Evolutionary conservation across 495 filamentous ascomycete species (phyloP).

Genomic region (Xylaria curta): DNA sequence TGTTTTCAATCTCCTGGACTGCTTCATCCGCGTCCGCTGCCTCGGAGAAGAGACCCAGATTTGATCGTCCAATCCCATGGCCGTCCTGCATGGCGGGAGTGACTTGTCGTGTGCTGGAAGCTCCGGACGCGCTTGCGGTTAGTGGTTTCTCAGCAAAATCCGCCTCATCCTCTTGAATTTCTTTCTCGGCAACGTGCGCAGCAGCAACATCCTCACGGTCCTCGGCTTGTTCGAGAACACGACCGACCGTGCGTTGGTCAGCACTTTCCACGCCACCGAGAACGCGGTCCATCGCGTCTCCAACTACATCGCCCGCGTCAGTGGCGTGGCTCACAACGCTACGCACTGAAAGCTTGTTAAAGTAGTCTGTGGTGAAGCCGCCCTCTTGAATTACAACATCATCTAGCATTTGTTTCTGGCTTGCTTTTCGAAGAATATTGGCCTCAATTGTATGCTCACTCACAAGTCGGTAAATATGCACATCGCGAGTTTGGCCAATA

Average conservation of each 20-base stretch:
- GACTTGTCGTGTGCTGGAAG: conserved; percentile 53
- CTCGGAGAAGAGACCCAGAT: conserved; percentile 50
- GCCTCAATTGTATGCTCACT: conserved; percentile 98
- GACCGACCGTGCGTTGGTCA: conserved; percentile 53
- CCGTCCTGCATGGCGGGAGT: conserved; percentile 53
- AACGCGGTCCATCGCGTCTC: conserved; percentile 84
- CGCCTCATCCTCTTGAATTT: conserved; percentile 85
- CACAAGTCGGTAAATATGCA: conserved; percentile 97
- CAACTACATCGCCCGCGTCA: conserved; percentile 59
- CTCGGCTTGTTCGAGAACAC: conserved; percentile 85
- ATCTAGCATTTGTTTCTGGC: conserved; percentile 97
- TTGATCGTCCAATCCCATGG: conserved; percentile 42
- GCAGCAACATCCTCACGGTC: conserved; percentile 91
- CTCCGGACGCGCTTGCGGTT: conserved; percentile 51
- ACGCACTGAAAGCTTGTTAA: conserved; percentile 77
- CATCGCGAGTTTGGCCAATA: conserved; percentile 97
- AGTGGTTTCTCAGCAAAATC: conserved; percentile 84
- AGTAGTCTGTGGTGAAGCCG: conserved; percentile 97
- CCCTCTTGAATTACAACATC: conserved; percentile 99
- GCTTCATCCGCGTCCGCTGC: conserved; percentile 46
- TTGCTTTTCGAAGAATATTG: conserved; percentile 95
- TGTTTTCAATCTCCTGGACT: conserved; percentile 57
- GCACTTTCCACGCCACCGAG: conserved; percentile 65
- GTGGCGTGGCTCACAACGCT: conserved; percentile 65
- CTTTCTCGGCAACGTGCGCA: conserved; percentile 85